A percentile compares a stretch with the other conserved stretches of the same genome.
Conservation (phyloP, 2,329 filamentous ascomycete species). For the Botrytis squamosa region DNA sequence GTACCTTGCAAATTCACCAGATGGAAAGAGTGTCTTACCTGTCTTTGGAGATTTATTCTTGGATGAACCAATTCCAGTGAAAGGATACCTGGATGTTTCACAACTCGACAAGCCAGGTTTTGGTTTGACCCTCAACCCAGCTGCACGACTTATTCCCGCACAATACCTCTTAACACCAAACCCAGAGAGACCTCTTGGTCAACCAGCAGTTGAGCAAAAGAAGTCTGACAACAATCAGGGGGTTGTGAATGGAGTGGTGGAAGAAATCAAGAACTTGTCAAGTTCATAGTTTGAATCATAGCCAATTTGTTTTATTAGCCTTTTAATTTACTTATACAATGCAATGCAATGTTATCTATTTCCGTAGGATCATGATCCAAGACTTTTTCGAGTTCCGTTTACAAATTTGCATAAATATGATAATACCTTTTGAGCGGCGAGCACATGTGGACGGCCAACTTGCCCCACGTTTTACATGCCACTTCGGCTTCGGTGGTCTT, state of each 20-base stretch:
- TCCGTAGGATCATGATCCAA: background rate
- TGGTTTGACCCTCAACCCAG: conserved; percentile 81
- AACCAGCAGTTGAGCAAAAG: conserved; percentile 27
- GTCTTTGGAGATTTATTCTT: conserved; percentile 90
- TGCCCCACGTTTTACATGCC: conserved; percentile 13
- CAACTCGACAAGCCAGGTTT: conserved; percentile 89
- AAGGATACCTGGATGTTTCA: conserved; percentile 76
- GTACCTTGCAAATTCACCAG: conserved; percentile 89
- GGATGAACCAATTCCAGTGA: conserved; percentile 83
- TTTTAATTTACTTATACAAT: background rate
- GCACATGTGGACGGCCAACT: background rate
- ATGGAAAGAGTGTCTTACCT: conserved; percentile 84
- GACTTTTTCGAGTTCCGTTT: background rate
- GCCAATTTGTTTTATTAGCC: conserved; percentile 13
- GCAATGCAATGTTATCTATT: background rate
- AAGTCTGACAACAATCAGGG: conserved; percentile 35
- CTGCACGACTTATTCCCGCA: conserved; percentile 72
- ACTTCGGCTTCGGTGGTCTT: conserved; percentile 23
- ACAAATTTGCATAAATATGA: background rate
- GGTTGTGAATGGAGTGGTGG: conserved; percentile 39
- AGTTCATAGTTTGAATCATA: conserved; percentile 23
- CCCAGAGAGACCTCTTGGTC: conserved; percentile 48
- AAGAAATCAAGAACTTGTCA: conserved; percentile 32
- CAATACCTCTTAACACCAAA: conserved; percentile 69
- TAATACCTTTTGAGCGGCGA: background rate